Evolutionary conservation across 805 yeast genomes (phyloP).

Genomic region (Metschnikowia koreensis): DNA sequence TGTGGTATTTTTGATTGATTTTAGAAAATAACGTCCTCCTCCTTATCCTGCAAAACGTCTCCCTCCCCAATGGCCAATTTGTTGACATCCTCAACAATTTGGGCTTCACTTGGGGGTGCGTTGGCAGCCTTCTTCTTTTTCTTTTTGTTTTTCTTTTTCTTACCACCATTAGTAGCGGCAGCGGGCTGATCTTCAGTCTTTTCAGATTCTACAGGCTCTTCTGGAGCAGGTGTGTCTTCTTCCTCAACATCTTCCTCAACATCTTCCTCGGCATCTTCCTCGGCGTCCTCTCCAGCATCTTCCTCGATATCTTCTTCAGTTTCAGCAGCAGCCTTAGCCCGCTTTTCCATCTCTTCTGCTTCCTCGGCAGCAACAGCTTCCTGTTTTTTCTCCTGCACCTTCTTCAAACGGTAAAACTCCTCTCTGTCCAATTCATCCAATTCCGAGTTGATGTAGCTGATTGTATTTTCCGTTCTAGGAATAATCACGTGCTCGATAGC

Average conservation of each 20-base stretch:
- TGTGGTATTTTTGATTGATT: background rate
- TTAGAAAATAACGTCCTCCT: conserved; percentile 47
- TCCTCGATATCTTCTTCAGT: conserved; percentile 14
- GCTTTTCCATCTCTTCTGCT: conserved; percentile 39
- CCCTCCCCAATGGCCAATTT: conserved; percentile 24
- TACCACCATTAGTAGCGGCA: conserved; percentile 5
- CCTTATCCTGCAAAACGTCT: conserved; percentile 40
- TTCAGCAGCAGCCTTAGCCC: conserved; percentile 23
- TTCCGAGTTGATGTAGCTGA: conserved; percentile 86
- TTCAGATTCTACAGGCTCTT: background rate
- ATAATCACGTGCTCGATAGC: conserved; percentile 98
- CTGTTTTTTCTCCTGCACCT: conserved; percentile 93
- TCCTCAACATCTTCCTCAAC: conserved; percentile 22
- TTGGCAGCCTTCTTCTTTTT: conserved; percentile 15
- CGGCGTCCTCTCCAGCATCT: conserved; percentile 22
- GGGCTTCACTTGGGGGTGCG: conserved; percentile 14
- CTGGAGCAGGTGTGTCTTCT: conserved; percentile 5
- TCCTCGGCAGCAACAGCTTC: conserved; percentile 68
- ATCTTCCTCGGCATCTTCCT: conserved; percentile 11
- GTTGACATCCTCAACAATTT: conserved; percentile 28
- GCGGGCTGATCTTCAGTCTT: background rate
- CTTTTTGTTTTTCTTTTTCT: conserved; percentile 18
- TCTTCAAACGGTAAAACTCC: conserved; percentile 93
- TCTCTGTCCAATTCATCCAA: conserved; percentile 97
- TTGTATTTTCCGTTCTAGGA: conserved; percentile 96